Evolutionary conservation across 768 basidiomycete genomes (phyloP), one percentile per base, ranked within the genome.

Genomic region (Paxillus rubicundulus): DNA sequence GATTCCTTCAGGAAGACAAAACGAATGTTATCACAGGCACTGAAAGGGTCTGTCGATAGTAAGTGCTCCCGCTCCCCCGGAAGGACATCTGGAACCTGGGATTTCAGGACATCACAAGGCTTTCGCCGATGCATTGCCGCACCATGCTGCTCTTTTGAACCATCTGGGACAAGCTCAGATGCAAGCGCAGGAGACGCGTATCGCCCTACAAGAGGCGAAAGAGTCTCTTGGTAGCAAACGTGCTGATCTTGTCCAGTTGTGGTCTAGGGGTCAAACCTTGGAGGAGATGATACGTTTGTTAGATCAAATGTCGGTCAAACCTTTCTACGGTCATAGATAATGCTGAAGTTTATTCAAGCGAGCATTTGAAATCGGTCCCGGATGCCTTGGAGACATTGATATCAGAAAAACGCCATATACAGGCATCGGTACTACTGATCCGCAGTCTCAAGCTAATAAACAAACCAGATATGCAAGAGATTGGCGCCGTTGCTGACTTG

Each of bases 231-330:
- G 89, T 16, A 86, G 75, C 59, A 92, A 91, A 67, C 82, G 92
- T 42, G 85, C 90, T 4, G 97, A 95, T 65, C 83, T 96, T 28
- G 92, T 86, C 42, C 93, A 91, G 62, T 75, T 98, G 24, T 94
- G 92, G 87, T 80, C 86, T 32, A 79, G 95, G 61, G 88, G 90
- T 49, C 89, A 95, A 62, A 87, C 82, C n/a, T 71, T 98, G 17
- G 89, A 96, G 63, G 97, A 98, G 69, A 98, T 98, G 93, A 79
- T 95, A 63, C 83, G 83, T 40, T 78, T 98, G n/a, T 67, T 99
- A 56, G 94, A 98, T 67, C 89, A 92, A 64, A 96, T 98, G 96
- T 95, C 60, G 55, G 88, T 70, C 5, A 44, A 30, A 9, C 57
- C 58, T 56, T 48, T 46, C 17, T 24, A 21, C 24, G 41, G 10